Evolutionary conservation across 805 yeast species (phyloP), one percentile per base, ranked within the genome.

Genomic region (Komagataella mondaviorum): DNA sequence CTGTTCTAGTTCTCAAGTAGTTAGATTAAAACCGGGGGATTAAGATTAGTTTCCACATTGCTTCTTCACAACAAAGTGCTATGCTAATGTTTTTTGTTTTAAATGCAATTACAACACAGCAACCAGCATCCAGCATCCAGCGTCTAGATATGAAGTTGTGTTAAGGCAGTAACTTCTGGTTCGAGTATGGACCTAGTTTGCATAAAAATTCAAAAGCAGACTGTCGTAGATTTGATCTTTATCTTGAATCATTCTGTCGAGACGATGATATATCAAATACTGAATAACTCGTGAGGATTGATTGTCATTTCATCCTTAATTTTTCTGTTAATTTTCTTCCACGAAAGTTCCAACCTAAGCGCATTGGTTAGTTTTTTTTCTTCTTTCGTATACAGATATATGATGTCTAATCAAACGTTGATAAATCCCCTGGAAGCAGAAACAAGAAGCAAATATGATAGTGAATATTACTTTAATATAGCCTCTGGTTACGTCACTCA

Each of bases 391-490:
- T 30, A 6, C 14, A 10, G 39, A 12, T 12, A 10, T 22, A 46
- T 10, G 14, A 46, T 46, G 48, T 46, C 48, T 46, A 24, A 24
- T 24, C 50, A 48, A 30, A 30, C 20, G 18, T 39, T 30, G 14
- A 10, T 30, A 76, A 52, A 73, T 76, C 17, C 85, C 85, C 30
- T 68, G 77, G 17, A 71, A 79, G 50, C 74, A 80, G 24, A 72
- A 77, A 46, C 83, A 83, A 3, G 83, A 7, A 8, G 39, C 39
- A 30, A 30, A 30, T 14, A 14, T 30, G 39, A 30, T 14, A 30
- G n/a, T 30, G 90, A 85, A 58, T 72, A 78, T 63, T 83, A 82
- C 61, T 82, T 85, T 57, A 86, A 85, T 63, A 71, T 73, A 56
- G 71, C 80, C 0, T 57, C 76, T 16, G 73, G 73, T 17, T 77